A percentile compares a stretch with the other conserved stretches of the same genome.
phyloP scores from a whole-genome alignment of 768 basidiomycete species.

The Suillus spraguei region DNA sequence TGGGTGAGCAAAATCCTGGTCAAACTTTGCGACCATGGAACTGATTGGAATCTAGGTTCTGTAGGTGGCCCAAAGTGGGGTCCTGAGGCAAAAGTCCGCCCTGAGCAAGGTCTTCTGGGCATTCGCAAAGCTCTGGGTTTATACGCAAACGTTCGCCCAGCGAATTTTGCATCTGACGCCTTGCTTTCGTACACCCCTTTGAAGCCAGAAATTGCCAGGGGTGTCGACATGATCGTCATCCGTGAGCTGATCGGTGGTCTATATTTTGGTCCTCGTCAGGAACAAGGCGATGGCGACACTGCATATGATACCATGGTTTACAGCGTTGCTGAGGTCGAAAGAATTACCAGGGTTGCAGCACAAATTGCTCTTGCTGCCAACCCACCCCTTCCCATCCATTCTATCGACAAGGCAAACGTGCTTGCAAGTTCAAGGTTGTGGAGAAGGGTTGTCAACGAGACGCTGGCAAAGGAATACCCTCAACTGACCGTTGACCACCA shows the following conservation, averaged over 20 bases:
- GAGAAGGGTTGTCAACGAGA: conserved; percentile 91
- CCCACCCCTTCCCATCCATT: conserved; percentile 89
- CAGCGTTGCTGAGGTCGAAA: conserved; percentile 86
- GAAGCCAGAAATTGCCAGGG: conserved; percentile 77
- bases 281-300: conserved; percentile 69
- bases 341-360: conserved; percentile 95
- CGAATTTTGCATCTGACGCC: conserved; percentile 91
- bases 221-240: conserved; percentile 90
- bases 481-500: conserved; percentile 87
- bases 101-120: conserved; percentile 86
- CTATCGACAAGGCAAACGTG: conserved; percentile 98
- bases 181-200: conserved; percentile 89
- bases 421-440: conserved; percentile 93
- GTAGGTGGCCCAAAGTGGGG: conserved; percentile 99
- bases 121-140: conserved; percentile 93
- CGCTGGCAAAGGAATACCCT: conserved; percentile 83
- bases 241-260: conserved; percentile 96
- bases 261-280: conserved; percentile 94
- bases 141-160: conserved; percentile 98
- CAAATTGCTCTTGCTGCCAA: conserved; percentile 82
- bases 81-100: conserved; percentile 82
- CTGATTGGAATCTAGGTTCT: conserved; percentile 60
- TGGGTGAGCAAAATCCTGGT: conserved; percentile 63
- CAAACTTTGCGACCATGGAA: conserved; percentile 4
- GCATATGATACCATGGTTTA: conserved; percentile 96